phyloP scores from a whole-genome alignment of 805 yeast species.

The Metschnikowia noctiluminum region DNA sequence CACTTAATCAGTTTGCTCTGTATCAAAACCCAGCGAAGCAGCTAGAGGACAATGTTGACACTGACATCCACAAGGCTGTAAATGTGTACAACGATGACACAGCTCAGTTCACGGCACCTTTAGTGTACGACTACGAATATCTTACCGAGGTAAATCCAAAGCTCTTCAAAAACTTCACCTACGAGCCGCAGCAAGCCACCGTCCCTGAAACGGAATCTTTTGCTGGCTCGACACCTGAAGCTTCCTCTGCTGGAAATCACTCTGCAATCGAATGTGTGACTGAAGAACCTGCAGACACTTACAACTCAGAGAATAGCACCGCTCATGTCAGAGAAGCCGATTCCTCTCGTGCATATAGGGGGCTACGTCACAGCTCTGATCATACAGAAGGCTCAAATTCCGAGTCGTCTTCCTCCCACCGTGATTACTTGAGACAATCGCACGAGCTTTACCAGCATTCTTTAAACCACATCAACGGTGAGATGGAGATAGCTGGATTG shows the following conservation, averaged over 20 bases:
- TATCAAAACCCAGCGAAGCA: slow-evolving; percentile 15
- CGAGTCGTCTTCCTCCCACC: background rate
- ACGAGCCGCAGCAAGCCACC: slow-evolving; percentile 24
- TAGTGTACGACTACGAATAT: slow-evolving; percentile 43
- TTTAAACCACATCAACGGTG: slow-evolving; percentile 38
- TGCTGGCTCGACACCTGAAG: background rate
- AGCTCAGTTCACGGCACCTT: slow-evolving; percentile 29
- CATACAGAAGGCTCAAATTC: background rate
- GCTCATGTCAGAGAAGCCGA: background rate
- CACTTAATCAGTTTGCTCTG: slow-evolving; percentile 38
- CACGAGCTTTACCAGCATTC: slow-evolving; percentile 31
- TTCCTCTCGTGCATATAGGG: background rate
- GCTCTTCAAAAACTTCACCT: slow-evolving; percentile 34
- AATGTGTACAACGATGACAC: slow-evolving; percentile 11
- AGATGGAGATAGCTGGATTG: slow-evolving; percentile 41
- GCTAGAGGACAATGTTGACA: slow-evolving; percentile 4
- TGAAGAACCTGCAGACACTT: background rate
- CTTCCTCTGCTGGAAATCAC: no score
- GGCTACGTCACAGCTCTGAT: background rate
- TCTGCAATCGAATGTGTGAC: background rate
- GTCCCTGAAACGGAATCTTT: background rate
- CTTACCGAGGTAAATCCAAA: slow-evolving; percentile 34
- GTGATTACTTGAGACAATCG: slow-evolving; percentile 9
- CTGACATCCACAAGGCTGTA: slow-evolving; percentile 6
- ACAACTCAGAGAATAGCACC: no score